A percentile compares a stretch with the other conserved stretches of the same genome.
phyloP scores from a whole-genome alignment of 2,329 filamentous ascomycete genomes.

The Herpotrichia juniperi region DNA sequence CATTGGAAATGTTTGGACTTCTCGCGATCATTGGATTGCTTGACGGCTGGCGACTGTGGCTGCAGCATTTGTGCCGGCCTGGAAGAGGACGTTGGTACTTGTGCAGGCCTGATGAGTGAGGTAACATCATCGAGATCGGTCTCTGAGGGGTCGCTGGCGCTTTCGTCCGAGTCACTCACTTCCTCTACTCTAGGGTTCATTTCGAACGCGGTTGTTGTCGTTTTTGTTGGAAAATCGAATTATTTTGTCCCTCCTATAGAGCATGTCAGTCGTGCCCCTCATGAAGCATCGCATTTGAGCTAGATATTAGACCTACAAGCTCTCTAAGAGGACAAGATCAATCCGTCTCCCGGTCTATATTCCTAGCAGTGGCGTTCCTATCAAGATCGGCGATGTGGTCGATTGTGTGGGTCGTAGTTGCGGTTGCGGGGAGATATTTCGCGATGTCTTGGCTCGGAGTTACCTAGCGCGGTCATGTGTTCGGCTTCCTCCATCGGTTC shows the following conservation, averaged over 20 bases:
- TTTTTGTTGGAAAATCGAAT: neutral
- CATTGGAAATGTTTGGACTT: slow-evolving; percentile 79
- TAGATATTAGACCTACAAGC: neutral
- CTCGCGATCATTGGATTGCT: slow-evolving; percentile 54
- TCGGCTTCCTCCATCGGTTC: no score
- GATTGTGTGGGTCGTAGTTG: neutral
- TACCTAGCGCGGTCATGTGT: no score
- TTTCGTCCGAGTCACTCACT: slow-evolving; percentile 76
- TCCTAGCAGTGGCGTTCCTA: neutral
- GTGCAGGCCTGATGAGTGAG: slow-evolving; percentile 53
- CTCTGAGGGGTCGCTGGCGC: slow-evolving; percentile 62
- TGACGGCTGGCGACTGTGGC: slow-evolving; percentile 46
- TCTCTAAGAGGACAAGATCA: neutral
- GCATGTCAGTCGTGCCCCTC: neutral
- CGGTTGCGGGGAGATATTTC: neutral
- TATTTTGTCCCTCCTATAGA: neutral
- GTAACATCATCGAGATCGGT: slow-evolving; percentile 85
- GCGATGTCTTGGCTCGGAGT: no score
- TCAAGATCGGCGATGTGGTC: neutral
- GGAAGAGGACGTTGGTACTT: slow-evolving; percentile 35
- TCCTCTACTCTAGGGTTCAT: slow-evolving; percentile 85
- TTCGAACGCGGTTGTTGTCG: slow-evolving; percentile 13
- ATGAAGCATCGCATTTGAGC: neutral
- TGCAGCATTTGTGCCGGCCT: slow-evolving; percentile 41
- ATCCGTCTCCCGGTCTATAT: no score